Percentiles rank a stretch among this genome's conserved stretches.
These are phyloP conservation scores for Leccinum solheimii DNA, from an alignment of 1,284 basidiomycete genomes.

Conservation along the genomic window DNA sequence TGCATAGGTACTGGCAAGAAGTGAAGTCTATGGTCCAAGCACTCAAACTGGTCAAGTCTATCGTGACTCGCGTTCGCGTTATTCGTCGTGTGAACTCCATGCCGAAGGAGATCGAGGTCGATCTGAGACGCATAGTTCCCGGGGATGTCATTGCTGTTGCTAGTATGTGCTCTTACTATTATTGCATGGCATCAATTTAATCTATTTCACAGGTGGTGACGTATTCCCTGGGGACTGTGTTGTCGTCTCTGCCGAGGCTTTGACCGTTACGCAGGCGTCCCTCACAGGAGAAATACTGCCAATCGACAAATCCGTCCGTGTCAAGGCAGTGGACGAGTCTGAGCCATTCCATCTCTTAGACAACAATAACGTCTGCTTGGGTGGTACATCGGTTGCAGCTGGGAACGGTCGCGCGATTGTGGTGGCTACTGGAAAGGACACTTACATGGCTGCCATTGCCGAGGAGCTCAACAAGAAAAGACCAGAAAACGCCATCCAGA, in stretches of 20 bases:
- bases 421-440: conserved; percentile 33
- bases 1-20: conserved; percentile 33
- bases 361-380: conserved; percentile 32
- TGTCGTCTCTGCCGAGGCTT: conserved; percentile 33
- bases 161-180: conserved; percentile 19
- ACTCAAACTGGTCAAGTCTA: conserved; percentile 35
- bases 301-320: conserved; percentile 26
- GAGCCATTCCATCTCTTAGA: conserved; percentile 30
- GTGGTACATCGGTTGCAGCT: conserved; percentile 33
- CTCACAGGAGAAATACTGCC: conserved; percentile 36
- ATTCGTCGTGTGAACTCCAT: conserved; percentile 23
- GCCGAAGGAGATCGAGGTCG: conserved; percentile 31
- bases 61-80: conserved; percentile 35
- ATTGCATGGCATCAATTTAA: background rate
- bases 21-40: conserved; percentile 35
- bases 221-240: conserved; percentile 36
- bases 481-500: conserved; percentile 32
- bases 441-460: conserved; percentile 36
- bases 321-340: conserved; percentile 16
- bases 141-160: conserved; percentile 32
- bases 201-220: conserved; percentile 25
- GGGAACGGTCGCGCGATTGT: conserved; percentile 33
- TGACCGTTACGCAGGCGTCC: conserved; percentile 31
- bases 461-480: conserved; percentile 34
- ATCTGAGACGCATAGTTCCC: conserved; percentile 31